Conservation (phyloP, 495 filamentous ascomycete genomes). For the Penicillium antarcticum region DNA sequence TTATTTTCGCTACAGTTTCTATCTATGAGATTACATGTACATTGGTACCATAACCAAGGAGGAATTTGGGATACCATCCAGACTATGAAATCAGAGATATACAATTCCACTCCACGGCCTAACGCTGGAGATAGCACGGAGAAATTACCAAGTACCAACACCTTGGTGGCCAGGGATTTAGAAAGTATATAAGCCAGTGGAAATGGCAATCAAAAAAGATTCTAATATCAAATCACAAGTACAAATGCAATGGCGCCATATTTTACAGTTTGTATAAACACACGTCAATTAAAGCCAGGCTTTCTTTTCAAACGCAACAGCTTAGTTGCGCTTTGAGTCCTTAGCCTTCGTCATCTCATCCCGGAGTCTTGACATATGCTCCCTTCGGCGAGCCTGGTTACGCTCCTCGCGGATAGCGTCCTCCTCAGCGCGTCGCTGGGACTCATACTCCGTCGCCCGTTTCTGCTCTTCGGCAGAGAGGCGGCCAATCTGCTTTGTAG, state of each 20-base stretch:
- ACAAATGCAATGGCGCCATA: constrained; percentile 25
- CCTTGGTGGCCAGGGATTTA: no score
- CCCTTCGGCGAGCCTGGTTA: constrained; percentile 19
- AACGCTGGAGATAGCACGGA: no score
- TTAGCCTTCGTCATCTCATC: constrained; percentile 17
- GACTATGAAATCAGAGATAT: no score
- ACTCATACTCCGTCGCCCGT: constrained; percentile 18
- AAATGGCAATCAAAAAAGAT: constrained; percentile 3
- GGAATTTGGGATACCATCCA: constrained; percentile 7
- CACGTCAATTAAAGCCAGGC: constrained; percentile 6
- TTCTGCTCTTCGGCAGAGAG: constrained; percentile 12
- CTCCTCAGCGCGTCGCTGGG: constrained; percentile 10
- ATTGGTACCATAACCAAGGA: neutral
- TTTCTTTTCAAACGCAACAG: constrained; percentile 1
- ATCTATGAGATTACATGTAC: no score
- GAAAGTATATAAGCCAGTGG: neutral
- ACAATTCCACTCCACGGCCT: no score
- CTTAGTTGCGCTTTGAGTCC: constrained; percentile 9
- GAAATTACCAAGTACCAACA: neutral
- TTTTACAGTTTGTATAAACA: constrained; percentile 25
- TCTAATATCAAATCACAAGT: constrained; percentile 17
- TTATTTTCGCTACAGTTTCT: neutral
- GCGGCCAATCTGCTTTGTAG: constrained; percentile 11
- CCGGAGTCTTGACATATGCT: constrained; percentile 11
- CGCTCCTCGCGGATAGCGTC: constrained; percentile 14